A percentile compares a stretch with the other conserved stretches of the same genome.
These are phyloP conservation scores for Metschnikowia santaceciliae DNA, from an alignment of 805 yeast genomes.

Conservation along the genomic window DNA sequence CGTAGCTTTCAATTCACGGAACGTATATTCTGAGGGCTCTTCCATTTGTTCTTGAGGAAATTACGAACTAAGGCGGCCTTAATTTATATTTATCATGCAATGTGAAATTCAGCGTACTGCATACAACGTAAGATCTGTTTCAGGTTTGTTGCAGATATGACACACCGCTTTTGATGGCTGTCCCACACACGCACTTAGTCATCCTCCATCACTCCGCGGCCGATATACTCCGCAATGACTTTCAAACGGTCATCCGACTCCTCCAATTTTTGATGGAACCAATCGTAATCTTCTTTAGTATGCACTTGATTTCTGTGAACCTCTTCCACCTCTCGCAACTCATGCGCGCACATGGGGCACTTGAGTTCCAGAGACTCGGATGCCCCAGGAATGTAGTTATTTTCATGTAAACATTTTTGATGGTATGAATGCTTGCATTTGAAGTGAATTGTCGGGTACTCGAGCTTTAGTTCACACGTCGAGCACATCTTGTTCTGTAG, in stretches of 20 bases:
- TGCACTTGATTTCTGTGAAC: slow-evolving; percentile 58
- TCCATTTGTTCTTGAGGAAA: background rate
- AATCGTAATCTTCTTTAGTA: slow-evolving; percentile 56
- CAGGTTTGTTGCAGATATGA: slow-evolving; percentile 15
- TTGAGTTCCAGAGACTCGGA: slow-evolving; percentile 9
- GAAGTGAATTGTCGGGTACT: slow-evolving; percentile 79
- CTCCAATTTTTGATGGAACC: slow-evolving; percentile 55
- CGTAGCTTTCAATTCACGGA: background rate
- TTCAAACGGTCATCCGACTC: slow-evolving; percentile 63
- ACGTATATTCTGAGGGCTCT: background rate
- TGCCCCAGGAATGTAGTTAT: slow-evolving; percentile 24
- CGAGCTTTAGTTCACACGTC: slow-evolving; percentile 61
- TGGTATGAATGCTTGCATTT: slow-evolving; percentile 86
- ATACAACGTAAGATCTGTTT: slow-evolving; percentile 1
- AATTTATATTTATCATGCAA: background rate
- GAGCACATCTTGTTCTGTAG: slow-evolving; percentile 63
- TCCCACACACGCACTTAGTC: background rate
- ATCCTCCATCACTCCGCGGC: slow-evolving; percentile 78
- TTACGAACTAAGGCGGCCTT: background rate
- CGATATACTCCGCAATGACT: slow-evolving; percentile 75
- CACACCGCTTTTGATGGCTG: slow-evolving; percentile 4
- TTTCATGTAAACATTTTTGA: slow-evolving; percentile 66
- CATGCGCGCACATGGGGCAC: slow-evolving; percentile 79
- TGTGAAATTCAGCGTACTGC: background rate
- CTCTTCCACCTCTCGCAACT: slow-evolving; percentile 60